phyloP scores from a whole-genome alignment of 2,329 filamentous ascomycete genomes.

The Myriosclerotinia scirpicola region DNA sequence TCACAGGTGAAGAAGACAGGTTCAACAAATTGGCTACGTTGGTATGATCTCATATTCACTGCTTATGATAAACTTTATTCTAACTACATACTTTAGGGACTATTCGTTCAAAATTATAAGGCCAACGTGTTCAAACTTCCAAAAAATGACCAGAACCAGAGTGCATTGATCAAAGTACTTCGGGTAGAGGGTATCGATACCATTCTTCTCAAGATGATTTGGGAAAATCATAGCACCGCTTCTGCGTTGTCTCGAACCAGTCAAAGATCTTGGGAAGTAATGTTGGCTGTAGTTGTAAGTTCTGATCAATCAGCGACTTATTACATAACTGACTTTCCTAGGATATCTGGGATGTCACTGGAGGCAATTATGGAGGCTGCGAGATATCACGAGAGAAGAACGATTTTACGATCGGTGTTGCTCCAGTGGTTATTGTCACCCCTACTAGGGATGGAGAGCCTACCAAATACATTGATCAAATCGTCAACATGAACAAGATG shows the following conservation, averaged over 20 bases:
- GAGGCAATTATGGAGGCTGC: constrained; percentile 7
- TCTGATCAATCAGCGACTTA: background rate
- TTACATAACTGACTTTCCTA: background rate
- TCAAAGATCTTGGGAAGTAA: constrained; percentile 13
- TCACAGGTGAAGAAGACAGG: background rate
- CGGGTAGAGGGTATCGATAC: background rate
- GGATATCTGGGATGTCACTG: constrained; percentile 21
- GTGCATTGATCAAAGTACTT: constrained; percentile 12
- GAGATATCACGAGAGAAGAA: constrained; percentile 17
- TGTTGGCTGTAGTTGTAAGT: constrained; percentile 18
- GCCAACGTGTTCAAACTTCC: constrained; percentile 6
- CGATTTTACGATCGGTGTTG: background rate
- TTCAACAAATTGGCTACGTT: constrained; percentile 12
- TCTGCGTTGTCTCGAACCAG: background rate
- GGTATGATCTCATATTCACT: background rate
- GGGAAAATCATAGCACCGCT: constrained; percentile 6
- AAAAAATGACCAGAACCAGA: constrained; percentile 10
- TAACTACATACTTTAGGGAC: background rate
- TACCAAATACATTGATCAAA: constrained; percentile 26
- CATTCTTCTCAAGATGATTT: constrained; percentile 16
- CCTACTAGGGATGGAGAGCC: constrained; percentile 7
- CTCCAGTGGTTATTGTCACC: constrained; percentile 15
- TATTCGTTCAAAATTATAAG: background rate
- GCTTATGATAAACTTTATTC: background rate
- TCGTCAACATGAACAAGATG: constrained; percentile 28